Base-by-base conservation (phyloP, 352 stramenopile genomes). In the Phytopythium boreale region DNA sequence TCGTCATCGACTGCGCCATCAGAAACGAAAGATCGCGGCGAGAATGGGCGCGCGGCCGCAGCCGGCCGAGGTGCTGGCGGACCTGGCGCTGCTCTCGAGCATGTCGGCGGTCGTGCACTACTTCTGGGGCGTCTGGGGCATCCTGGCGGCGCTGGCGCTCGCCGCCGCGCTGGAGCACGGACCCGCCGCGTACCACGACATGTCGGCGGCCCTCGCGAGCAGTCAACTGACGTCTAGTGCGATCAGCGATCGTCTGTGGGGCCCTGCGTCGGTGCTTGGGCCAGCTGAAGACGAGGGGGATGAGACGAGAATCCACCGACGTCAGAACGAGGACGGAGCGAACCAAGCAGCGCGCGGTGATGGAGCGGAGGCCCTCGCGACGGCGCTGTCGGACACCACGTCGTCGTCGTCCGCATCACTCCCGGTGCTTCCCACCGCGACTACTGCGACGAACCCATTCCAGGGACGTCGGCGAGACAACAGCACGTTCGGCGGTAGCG, bases 41-140 rank as follows among this genome's bases (percentile, higher is more conserved):
- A 17, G 12, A 26, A 41, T 64, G 46, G 22, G 57, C 27, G 29
- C 11, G 17, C 1, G 10, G 15, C 27, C 59, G 31, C 47, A 9
- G 24, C 2, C 59, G 11, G 57, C 61, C 46, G 76, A 83, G 49
- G 74, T 79, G 71, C 78, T 89, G 56, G 61, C 64, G 46, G 84
- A 93, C 58, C 56, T 93, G 22, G 80, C 84, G 53, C 67, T 87
- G 24, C 66, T 93, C 17, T 76, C 82, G 11, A 64, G 69, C 46
- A 64, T 86, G 29, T 87, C 71, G 56, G 82, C 82, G 34, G 72
- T 84, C n/a, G 75, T 90, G 39, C 84, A 91, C 68, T 90, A 84
- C 63, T 73, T 84, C 7, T 60, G 90, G 36, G 84, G 84, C 1
- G 41, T 90, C 11, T 79, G 79, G 59, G 82, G 82, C 1, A 61